Conservation (phyloP, 768 basidiomycete species). For the Termitomyces sp. region DNA sequence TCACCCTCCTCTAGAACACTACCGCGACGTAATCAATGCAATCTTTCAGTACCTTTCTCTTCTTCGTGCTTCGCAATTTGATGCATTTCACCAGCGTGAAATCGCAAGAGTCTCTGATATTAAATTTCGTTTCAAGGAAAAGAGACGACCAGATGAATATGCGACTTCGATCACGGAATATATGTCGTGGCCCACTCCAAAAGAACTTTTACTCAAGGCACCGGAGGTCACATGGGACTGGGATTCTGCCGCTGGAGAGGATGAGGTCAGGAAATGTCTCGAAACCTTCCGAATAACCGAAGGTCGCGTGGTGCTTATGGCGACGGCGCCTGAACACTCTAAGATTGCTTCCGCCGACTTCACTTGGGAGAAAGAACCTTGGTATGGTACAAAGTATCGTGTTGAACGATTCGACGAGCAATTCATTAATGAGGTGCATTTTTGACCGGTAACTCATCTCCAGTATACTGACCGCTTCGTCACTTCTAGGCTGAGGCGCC, state of each 20-base stretch:
- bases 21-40: constrained; percentile 62
- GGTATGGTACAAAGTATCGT: constrained; percentile 87
- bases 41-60: constrained; percentile 77
- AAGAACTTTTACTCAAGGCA: constrained; percentile 66
- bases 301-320: constrained; percentile 72
- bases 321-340: constrained; percentile 58
- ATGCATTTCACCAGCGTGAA: constrained; percentile 72
- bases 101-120: constrained; percentile 62
- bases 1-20: constrained; percentile 49
- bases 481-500: constrained; percentile 49
- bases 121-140: constrained; percentile 85
- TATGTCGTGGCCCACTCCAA: constrained; percentile 79
- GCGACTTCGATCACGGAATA: constrained; percentile 69
- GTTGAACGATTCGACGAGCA: constrained; percentile 64
- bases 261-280: constrained; percentile 56
- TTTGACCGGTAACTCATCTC: background rate
- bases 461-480: background rate
- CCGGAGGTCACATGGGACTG: constrained; percentile 71
- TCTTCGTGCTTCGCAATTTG: constrained; percentile 53
- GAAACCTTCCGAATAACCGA: constrained; percentile 50
- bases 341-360: constrained; percentile 37
- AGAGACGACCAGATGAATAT: constrained; percentile 73
- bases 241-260: constrained; percentile 44
- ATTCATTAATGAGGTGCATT: constrained; percentile 49
- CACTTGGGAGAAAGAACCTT: constrained; percentile 73